Base-by-base conservation (phyloP, 2,329 filamentous ascomycete species). In the Trichoderma afroharzianum region DNA sequence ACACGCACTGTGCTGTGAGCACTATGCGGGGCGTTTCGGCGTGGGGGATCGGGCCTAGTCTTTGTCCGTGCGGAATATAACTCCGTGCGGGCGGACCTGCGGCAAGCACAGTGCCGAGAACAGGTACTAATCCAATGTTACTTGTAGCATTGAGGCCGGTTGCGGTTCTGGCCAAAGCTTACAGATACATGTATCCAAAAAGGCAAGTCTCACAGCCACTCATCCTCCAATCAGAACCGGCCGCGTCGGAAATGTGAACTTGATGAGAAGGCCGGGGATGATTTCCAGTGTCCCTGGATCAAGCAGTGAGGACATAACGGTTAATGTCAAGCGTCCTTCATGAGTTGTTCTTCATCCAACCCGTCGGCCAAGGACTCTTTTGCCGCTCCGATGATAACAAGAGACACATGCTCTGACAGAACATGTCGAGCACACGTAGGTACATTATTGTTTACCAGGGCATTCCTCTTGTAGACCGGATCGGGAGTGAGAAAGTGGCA, bases 361-460 rank as follows among this genome's bases (percentile, higher is more conserved):
- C 69, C 63, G 4, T 14, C n/a, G 5, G n/a, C 9, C 9, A 21
- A 43, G 7, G 39, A 9, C 3, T 18, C 4, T 43, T 18, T 74
- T 58, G 72, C 67, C 0, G 71, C 72, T 2, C 69, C 74, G 18
- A 73, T 39, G 53, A 74, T 28, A 11, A 73, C 72, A 24, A 76
- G 50, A 14, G 26, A 63, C 4, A n/a, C 72, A 73, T 87, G 85
- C 2, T 80, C 80, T 0, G 83, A 83, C 14, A 81, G 74, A 5
- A 76, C 77, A 72, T 87, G 85, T 4, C 83, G 79, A 71, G 82
- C 78, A 72, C 86, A 87, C 24, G 69, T 84, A 86, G 7, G 3
- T 9, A n/a, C 39, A 1, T 2, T 43, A 15, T 76, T 74, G 0
- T 78, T 68, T 0, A 86, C 80, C 21, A 86, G 74, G 0, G 72